Evolutionary conservation across 2,329 filamentous ascomycete genomes (phyloP), one percentile per base, ranked within the genome.

Genomic region (Xylaria hypoxylon): DNA sequence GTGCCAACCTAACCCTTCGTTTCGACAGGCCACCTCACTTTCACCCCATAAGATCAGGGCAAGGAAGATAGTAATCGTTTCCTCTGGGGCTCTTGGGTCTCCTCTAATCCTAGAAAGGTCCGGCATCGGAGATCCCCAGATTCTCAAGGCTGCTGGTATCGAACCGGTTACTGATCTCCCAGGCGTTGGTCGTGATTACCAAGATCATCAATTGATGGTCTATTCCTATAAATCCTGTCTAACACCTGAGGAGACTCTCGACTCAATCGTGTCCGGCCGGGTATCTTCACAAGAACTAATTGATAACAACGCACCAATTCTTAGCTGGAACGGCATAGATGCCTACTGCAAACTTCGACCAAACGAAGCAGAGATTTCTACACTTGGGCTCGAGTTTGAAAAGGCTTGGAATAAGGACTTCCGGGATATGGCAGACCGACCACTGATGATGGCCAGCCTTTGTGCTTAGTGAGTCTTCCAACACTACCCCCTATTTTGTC

Each of bases 21-120:
- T n/a, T n/a, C 1, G 38, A 45, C 15, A 19, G 24, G 17, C 17
- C n/a, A n/a, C n/a, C n/a, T n/a, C n/a, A n/a, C n/a, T n/a, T n/a
- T n/a, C n/a, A n/a, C n/a, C n/a, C n/a, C n/a, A n/a, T 33, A 47
- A 17, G 8, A 15, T 28, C n/a, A 22, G 76, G 45, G 86, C 86
- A 5, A 79, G 76, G 8, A 86, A 83, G 70, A 76, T 86, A 44
- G 84, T 87, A 1, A 69, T 78, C 17, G 19, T 78, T 3, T 75
- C 73, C 17, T 75, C 77, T 13, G 82, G 82, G 22, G 77, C 82
- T 0, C 76, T 81, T 26, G 79, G 79, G 5, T 81, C 80, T 5
- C 82, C 82, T 5, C 72, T 77, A 2, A 76, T 87, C n/a, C 79
- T 87, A 0, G 84, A 87, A 71, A 77, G 85, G 31, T 87, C 85